Evolutionary conservation across 176 grass and related monocot species (phyloP).

Genomic region (Calamus simplicifolius): DNA sequence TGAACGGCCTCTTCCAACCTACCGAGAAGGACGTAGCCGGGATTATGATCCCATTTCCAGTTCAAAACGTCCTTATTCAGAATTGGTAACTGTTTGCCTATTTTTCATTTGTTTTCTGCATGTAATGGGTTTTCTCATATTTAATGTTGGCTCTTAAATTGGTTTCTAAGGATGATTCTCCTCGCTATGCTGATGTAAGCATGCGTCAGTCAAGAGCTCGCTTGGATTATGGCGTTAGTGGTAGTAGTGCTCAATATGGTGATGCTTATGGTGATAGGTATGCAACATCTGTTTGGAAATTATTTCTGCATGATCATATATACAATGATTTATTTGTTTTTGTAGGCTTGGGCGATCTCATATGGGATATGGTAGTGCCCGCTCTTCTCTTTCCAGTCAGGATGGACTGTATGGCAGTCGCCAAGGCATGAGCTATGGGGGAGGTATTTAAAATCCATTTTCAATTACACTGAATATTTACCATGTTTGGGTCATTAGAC

Average conservation of each 20-base stretch:
- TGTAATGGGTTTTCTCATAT: conserved; percentile 12
- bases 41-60: conserved; percentile 62
- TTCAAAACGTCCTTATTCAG: conserved; percentile 69
- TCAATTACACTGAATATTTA: no score
- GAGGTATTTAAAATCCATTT: conserved; percentile 31
- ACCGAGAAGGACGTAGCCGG: conserved; percentile 55
- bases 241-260: conserved; percentile 54
- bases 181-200: conserved; percentile 56
- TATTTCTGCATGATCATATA: no score
- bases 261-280: conserved; percentile 67
- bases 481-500: no score
- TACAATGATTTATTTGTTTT: neutral
- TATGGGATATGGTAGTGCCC: conserved; percentile 43
- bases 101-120: conserved; percentile 3
- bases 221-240: conserved; percentile 51
- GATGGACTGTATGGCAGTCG: conserved; percentile 58
- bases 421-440: conserved; percentile 57
- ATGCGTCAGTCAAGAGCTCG: conserved; percentile 53
- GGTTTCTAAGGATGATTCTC: conserved; percentile 49
- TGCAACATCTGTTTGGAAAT: neutral
- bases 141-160: neutral
- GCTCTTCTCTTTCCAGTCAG: conserved; percentile 42
- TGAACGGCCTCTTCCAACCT: conserved; percentile 35
- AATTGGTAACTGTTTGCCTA: conserved; percentile 31
- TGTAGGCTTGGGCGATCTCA: conserved; percentile 62